These are phyloP conservation scores for Corniculantispora saksenae DNA, from an alignment of 2,329 filamentous ascomycete genomes.

Conservation along the genomic window DNA sequence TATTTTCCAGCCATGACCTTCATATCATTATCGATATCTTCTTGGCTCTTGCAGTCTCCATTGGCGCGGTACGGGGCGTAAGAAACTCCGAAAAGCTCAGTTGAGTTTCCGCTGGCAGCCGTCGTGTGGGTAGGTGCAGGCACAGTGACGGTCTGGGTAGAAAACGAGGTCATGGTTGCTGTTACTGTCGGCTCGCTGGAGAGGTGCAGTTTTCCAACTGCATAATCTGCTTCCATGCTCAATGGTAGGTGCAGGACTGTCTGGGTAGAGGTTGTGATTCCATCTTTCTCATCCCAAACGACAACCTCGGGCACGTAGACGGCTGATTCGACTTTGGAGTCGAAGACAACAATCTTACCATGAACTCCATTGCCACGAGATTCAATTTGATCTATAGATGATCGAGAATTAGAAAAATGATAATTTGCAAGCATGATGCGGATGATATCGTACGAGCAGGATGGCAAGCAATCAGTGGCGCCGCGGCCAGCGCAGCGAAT, in stretches of 20 bases:
- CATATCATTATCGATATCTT: conserved; percentile 67
- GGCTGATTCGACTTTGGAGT: conserved; percentile 38
- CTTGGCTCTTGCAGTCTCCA: conserved; percentile 65
- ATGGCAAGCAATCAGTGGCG: conserved; percentile 24
- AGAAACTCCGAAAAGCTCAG: conserved; percentile 42
- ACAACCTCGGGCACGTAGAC: conserved; percentile 50
- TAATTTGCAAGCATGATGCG: not conserved
- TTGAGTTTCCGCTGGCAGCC: conserved; percentile 1
- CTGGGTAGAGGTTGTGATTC: conserved; percentile 46
- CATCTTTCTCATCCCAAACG: conserved; percentile 63
- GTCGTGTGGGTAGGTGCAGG: not conserved
- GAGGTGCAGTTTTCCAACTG: not conserved
- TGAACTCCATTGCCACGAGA: conserved; percentile 39
- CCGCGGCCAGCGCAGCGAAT: conserved; percentile 28
- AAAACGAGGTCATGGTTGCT: conserved; percentile 3
- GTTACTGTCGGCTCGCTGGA: conserved; percentile 7
- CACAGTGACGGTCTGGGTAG: conserved; percentile 15
- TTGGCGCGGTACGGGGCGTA: conserved; percentile 53
- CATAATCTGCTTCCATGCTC: conserved; percentile 16
- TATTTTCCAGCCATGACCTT: conserved; percentile 53
- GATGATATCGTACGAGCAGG: conserved; percentile 27
- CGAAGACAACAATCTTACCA: conserved; percentile 38
- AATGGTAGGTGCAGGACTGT: conserved; percentile 30
- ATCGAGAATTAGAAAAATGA: not conserved
- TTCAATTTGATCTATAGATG: conserved; percentile 20